Conservation (phyloP, 768 basidiomycete genomes). For the Mycena indigotica region DNA sequence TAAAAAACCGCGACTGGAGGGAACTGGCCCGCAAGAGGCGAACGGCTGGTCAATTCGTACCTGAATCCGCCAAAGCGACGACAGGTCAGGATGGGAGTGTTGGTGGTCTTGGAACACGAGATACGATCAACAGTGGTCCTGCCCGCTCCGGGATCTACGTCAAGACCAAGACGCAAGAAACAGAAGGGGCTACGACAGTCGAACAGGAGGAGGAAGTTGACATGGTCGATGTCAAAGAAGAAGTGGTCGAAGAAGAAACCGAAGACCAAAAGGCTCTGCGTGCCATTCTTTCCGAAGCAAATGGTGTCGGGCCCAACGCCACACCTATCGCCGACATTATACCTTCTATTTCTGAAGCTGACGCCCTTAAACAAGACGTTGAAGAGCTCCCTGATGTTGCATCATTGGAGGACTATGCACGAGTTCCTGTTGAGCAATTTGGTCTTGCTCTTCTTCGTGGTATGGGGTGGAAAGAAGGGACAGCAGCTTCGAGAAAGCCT, state of each 20-base stretch:
- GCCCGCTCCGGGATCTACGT: constrained; percentile 68
- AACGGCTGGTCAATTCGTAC: constrained; percentile 59
- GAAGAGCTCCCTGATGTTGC: constrained; percentile 75
- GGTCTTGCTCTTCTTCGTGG: constrained; percentile 91
- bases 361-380: constrained; percentile 85
- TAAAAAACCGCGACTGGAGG: constrained; percentile 91
- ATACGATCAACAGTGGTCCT: constrained; percentile 77
- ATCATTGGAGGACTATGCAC: constrained; percentile 82
- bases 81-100: constrained; percentile 73
- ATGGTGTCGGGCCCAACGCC: constrained; percentile 38
- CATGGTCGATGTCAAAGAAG: constrained; percentile 33
- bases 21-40: constrained; percentile 71
- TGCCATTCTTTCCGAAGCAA: constrained; percentile 67
- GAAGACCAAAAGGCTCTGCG: constrained; percentile 83
- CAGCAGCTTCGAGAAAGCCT: constrained; percentile 64
- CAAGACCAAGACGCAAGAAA: constrained; percentile 37
- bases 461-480: constrained; percentile 94
- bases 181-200: no score
- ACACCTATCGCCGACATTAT: constrained; percentile 64
- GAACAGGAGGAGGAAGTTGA: constrained; percentile 26
- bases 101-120: constrained; percentile 74
- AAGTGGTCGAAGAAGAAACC: constrained; percentile 48
- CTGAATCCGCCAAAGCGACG: constrained; percentile 55
- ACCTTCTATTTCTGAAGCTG: constrained; percentile 69
- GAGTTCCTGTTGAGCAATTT: constrained; percentile 90